Evolutionary conservation across 371 early-diverging fungal genomes (phyloP).

Genomic region (Sporodiniella umbellata): DNA sequence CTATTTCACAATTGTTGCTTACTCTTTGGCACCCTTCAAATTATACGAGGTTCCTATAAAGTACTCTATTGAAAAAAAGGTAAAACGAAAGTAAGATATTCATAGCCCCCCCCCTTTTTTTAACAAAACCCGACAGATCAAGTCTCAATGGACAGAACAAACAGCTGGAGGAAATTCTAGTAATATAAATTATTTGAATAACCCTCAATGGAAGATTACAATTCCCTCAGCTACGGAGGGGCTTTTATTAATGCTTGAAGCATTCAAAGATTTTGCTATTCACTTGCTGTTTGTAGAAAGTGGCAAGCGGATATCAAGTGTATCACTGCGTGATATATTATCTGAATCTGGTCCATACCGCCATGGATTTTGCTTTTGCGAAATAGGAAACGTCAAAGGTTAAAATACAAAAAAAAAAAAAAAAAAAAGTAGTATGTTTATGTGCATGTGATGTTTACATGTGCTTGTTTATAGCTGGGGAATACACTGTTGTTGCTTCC

Average conservation of each 20-base stretch:
- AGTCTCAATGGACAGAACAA: constrained; percentile 70
- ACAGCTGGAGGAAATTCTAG: constrained; percentile 81
- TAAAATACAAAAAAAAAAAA: constrained; percentile 15
- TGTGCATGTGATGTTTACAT: constrained; percentile 1
- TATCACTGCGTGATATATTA: constrained; percentile 65
- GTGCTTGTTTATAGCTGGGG: constrained; percentile 51
- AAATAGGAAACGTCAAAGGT: constrained; percentile 53
- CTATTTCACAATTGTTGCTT: constrained; percentile 73
- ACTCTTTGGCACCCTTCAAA: constrained; percentile 63
- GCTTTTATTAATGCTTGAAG: constrained; percentile 61
- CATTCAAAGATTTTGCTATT: constrained; percentile 63
- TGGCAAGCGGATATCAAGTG: constrained; percentile 69
- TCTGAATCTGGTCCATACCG: constrained; percentile 71
- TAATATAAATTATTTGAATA: constrained; percentile 67
- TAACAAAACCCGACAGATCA: constrained; percentile 31
- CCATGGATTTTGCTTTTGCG: constrained; percentile 70
- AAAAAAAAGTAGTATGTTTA: background rate
- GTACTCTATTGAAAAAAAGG: constrained; percentile 58
- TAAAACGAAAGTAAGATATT: constrained; percentile 17
- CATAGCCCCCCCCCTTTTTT: too few relatives aligned
- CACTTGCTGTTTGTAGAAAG: constrained; percentile 69
- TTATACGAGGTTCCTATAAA: constrained; percentile 64
- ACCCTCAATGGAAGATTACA: constrained; percentile 74
- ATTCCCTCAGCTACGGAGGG: constrained; percentile 36
- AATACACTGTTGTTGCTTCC: constrained; percentile 75